Evolutionary conservation across 208 protist species (phyloP).

Genomic region (Wallacemonas sp.): DNA sequence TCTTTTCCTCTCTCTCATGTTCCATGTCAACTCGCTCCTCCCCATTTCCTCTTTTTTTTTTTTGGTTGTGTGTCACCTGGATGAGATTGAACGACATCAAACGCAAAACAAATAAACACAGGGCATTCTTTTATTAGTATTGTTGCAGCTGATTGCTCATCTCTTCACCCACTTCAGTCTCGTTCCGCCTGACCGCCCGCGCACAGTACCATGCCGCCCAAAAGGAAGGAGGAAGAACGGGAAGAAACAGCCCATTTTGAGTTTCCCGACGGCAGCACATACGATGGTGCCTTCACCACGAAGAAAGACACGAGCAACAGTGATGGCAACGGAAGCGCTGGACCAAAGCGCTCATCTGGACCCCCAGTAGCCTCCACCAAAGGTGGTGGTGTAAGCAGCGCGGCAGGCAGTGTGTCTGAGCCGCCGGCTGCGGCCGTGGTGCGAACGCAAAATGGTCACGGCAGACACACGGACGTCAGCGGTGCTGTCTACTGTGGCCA

Average conservation of each 20-base stretch:
- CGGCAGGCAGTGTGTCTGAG: not conserved
- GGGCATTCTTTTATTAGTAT: too few species aligned
- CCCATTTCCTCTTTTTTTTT: too few species aligned
- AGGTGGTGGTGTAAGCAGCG: not conserved
- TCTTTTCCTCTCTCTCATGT: slow-evolving; percentile 6
- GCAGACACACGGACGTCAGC: slow-evolving; percentile 49
- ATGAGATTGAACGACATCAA: not conserved
- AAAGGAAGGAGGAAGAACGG: slow-evolving; percentile 67
- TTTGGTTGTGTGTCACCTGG: not conserved
- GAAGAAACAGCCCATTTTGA: slow-evolving; percentile 60
- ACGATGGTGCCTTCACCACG: slow-evolving; percentile 51
- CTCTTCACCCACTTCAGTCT: not conserved
- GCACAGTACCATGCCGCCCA: slow-evolving; percentile 40
- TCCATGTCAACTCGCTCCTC: not conserved
- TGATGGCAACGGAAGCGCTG: slow-evolving; percentile 11
- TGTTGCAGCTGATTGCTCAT: too few species aligned
- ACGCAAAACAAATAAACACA: too few species aligned
- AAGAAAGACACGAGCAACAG: slow-evolving; percentile 18
- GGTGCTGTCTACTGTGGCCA: slow-evolving; percentile 79
- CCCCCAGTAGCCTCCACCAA: not conserved
- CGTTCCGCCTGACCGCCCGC: not conserved
- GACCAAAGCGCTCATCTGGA: not conserved
- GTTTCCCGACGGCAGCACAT: slow-evolving; percentile 68
- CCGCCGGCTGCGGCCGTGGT: slow-evolving; percentile 7
- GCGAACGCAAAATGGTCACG: slow-evolving; percentile 22